Evolutionary conservation across 129 eudicot genomes (phyloP), one percentile per base, ranked within the genome.

Genomic region (Chrysanthemum makinoi): DNA sequence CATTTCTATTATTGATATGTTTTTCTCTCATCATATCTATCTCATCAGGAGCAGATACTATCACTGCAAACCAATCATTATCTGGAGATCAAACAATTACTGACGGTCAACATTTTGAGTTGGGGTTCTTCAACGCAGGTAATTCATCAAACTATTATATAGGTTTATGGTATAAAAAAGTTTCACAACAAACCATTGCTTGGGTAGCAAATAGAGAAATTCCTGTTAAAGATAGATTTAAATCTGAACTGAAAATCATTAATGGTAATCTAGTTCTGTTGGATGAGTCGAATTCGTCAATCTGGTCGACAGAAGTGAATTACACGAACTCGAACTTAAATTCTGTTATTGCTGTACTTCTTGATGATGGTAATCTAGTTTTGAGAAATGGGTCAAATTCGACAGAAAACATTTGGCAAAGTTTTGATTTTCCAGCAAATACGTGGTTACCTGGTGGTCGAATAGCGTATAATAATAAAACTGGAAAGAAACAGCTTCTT

Each of bases 141-240:
- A 75, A 75, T 9, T 83, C 85, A 20, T 77, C 82, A 16, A 75
- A 78, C 4, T 80, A 68, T 62, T 86, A 83, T 59, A 56, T 86
- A 9, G 87, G 91, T 22, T 80, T 78, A 39, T 83, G 88, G 91
- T 83, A 75, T 48, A 75, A 68, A 3, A 75, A 72, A 24, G 72
- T 83, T 3, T 7, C 26, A 65, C 30, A 16, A 18, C 56, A 51
- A 16, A 80, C 88, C 16, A 49, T 78, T 2, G 84, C 77, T 39
- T 83, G 91, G 91, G 88, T 86, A 28, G 91, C 84, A 22, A 84
- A 84, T 52, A 84, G 94, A 62, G 70, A 67, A 22, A 52, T 13
- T 0, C 89, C 89, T 17, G 61, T 84, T 17, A 15, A 39, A 4
- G 87, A 84, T 71, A 80, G 43, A 30, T 30, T 79, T 50, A 74